Evolutionary conservation across 1,284 basidiomycete species (phyloP), one percentile per base, ranked within the genome.

Genomic region (Ganoderma meredithae): DNA sequence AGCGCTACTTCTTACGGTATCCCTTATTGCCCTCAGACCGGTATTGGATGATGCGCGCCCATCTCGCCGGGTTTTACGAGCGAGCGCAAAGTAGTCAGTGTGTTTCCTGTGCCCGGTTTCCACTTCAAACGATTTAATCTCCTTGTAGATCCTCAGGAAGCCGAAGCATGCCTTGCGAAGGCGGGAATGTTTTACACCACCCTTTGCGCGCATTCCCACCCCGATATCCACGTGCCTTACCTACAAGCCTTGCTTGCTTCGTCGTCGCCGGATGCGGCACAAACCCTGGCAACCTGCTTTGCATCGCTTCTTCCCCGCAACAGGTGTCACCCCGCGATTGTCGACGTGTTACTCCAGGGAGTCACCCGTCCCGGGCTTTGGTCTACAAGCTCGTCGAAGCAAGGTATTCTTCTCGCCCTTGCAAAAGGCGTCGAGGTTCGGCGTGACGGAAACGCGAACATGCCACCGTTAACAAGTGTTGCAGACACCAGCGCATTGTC

Each of bases 31-130:
- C 75, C 39, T 78, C 79, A 9, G 84, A 84, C 69, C 77, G 76
- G 64, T 85, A 81, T 67, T 84, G 83, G 83, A 67, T 82, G 60
- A 82, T 85, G 80, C 79, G 72, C 40, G 79, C 79, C 49, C 72
- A 76, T 17, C 73, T 83, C 22, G 77, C 75, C 3, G 69, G 69
- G 12, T 61, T 69, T 17, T 17, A 25, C 53, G 59, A 64, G 15
- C 39, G 60, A 17, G 17, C 56, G 2, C 47, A 40, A n/a, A 47
- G 9, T 27, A 53, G 70, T 67, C 56, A 62, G 67, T 12, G 17
- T 52, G 4, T 58, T 31, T 33, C 22, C 8, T 33, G 5, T 39
- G 12, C 7, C 19, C 13, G 22, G 19, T 43, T 8, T 7, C 12
- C 2, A 4, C 13, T 22, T 17, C 25, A 33, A 13, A 15, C 27